phyloP scores from a whole-genome alignment of 73 alveolate genomes.

The Durusdinium trenchii region DNA sequence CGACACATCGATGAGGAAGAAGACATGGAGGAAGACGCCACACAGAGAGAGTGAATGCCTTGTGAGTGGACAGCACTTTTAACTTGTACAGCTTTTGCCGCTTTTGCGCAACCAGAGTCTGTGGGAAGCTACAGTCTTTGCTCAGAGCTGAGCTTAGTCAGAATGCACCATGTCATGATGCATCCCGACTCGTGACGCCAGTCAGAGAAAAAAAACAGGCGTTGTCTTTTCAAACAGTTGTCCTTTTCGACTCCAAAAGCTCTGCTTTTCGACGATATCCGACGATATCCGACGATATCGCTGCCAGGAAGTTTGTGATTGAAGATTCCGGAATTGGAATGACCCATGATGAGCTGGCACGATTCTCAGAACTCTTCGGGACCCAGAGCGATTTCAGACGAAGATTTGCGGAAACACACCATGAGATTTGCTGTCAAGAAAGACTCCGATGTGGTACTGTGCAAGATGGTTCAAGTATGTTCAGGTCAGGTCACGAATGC shows the following conservation, averaged over 20 bases:
- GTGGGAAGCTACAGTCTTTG: constrained; percentile 48
- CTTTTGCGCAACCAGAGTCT: not conserved
- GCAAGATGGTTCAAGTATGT: too few relatives aligned
- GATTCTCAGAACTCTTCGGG: too few relatives aligned
- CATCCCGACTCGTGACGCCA: too few relatives aligned
- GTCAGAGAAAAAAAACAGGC: not conserved
- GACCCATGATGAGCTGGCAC: constrained; percentile 98
- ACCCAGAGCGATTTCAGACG: too few relatives aligned
- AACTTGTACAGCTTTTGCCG: not conserved
- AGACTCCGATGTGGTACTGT: too few relatives aligned
- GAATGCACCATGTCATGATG: too few relatives aligned
- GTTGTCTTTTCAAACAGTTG: too few relatives aligned
- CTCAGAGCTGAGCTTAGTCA: too few relatives aligned
- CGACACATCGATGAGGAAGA: not conserved
- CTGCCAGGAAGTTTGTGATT: constrained; percentile 96
- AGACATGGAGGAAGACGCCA: constrained; percentile 1
- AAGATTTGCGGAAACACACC: too few relatives aligned
- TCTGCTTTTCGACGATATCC: not conserved
- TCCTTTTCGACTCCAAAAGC: not conserved
- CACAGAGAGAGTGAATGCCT: not conserved
- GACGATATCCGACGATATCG: too few relatives aligned
- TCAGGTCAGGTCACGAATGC: too few relatives aligned
- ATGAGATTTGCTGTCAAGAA: too few relatives aligned
- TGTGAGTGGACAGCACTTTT: not conserved
- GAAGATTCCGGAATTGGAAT: constrained; percentile 99